Evolutionary conservation across 768 basidiomycete genomes (phyloP).

Genomic region (Cystobasidium tubakii): DNA sequence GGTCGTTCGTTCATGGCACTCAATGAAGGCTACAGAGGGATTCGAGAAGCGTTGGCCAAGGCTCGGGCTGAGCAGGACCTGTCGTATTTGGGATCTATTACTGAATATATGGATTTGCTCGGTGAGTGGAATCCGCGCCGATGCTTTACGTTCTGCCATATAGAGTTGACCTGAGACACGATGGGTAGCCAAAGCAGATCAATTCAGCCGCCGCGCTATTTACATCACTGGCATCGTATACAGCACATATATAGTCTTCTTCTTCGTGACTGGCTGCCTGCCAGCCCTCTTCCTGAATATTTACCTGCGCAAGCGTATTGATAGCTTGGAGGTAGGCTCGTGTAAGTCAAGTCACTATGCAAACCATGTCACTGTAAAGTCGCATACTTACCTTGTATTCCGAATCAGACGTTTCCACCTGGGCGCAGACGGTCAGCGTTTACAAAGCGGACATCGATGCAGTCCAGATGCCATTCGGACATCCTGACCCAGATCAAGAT

Average conservation of each 20-base stretch:
- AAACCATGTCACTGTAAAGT: too few relatives aligned
- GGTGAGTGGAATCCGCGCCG: not conserved
- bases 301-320: not conserved
- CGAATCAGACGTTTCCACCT: not conserved
- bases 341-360: not conserved
- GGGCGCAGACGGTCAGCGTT: not conserved
- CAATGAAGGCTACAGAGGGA: not conserved
- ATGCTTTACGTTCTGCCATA: too few relatives aligned
- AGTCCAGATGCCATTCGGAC: not conserved
- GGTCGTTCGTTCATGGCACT: not conserved
- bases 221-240: not conserved
- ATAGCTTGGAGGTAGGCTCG: not conserved
- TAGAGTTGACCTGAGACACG: not conserved
- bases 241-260: not conserved
- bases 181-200: not conserved
- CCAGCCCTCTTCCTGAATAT: not conserved
- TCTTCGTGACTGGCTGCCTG: slow-evolving; percentile 3
- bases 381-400: not conserved
- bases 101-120: not conserved
- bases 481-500: not conserved
- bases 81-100: not conserved
- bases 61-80: not conserved
- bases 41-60: not conserved
- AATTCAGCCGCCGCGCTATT: not conserved
- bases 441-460: not conserved